Evolutionary conservation across 2,329 filamentous ascomycete species (phyloP).

Genomic region (Fusarium austroafricanum): DNA sequence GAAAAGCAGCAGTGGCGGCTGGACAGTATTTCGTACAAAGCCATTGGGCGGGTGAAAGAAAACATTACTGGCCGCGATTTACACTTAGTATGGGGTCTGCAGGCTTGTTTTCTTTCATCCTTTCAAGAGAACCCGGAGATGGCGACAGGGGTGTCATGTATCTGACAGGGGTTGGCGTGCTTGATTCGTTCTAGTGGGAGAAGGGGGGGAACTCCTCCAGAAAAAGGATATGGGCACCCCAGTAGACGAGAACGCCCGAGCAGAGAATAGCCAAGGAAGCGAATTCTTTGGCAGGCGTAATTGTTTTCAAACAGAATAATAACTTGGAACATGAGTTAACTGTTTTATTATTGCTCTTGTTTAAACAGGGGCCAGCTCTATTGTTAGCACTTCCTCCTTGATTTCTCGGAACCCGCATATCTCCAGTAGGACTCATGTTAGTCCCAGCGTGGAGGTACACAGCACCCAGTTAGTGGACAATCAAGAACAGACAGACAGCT

Average conservation of each 20-base stretch:
- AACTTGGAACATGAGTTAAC: background rate
- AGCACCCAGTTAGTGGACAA: conserved; percentile 8
- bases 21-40: conserved; percentile 27
- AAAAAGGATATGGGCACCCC: conserved; percentile 12
- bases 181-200: conserved; percentile 24
- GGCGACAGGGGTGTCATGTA: conserved; percentile 20
- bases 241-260: background rate
- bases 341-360: background rate
- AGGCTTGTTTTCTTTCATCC: conserved; percentile 5
- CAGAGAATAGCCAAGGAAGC: conserved; percentile 11
- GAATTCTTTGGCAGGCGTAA: conserved; percentile 14
- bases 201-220: conserved; percentile 6
- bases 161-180: conserved; percentile 20
- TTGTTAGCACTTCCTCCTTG: conserved; percentile 2
- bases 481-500: conserved; percentile 3
- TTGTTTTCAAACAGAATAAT: background rate
- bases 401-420: background rate
- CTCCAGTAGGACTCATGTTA: background rate
- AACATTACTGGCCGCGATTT: background rate
- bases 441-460: background rate
- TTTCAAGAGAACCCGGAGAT: conserved; percentile 19
- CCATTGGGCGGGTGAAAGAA: conserved; percentile 1
- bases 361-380: background rate
- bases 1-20: conserved; percentile 25
- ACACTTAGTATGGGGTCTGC: background rate